Conservation (phyloP, 1,284 basidiomycete genomes). For the Trametes versicolor region DNA sequence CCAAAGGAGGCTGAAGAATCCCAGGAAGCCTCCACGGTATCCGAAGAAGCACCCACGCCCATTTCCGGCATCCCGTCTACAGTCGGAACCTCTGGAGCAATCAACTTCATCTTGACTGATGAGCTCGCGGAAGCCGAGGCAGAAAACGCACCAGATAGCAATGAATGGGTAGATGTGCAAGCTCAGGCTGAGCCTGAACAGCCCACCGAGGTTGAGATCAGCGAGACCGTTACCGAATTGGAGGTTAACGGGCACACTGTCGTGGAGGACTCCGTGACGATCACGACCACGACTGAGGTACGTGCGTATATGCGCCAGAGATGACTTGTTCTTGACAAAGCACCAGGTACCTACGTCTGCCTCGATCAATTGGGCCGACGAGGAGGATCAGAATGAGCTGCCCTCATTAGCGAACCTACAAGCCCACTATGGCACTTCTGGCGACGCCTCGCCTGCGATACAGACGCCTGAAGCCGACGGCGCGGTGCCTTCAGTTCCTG, state of each 20-base stretch:
- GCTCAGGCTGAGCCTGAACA: conserved; percentile 31
- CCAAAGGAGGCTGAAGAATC: conserved; percentile 37
- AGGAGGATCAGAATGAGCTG: conserved; percentile 53
- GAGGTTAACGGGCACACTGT: conserved; percentile 39
- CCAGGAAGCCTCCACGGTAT: conserved; percentile 26
- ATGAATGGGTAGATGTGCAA: conserved; percentile 29
- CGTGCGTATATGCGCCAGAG: neutral
- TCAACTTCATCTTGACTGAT: conserved; percentile 82
- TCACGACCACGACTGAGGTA: conserved; percentile 42
- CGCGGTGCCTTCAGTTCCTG: conserved; percentile 42
- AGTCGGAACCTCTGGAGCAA: conserved; percentile 57
- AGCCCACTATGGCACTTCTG: conserved; percentile 53
- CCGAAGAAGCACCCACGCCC: conserved; percentile 41
- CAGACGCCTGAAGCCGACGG: conserved; percentile 35
- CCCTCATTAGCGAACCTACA: conserved; percentile 53
- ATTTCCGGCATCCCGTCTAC: conserved; percentile 50
- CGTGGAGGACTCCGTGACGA: conserved; percentile 39
- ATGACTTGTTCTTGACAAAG: conserved; percentile 1
- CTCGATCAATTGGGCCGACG: conserved; percentile 58
- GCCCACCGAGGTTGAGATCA: conserved; percentile 40
- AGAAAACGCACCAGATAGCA: conserved; percentile 54
- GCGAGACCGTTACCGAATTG: conserved; percentile 37
- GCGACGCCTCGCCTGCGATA: conserved; percentile 56
- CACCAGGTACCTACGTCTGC: conserved; percentile 48
- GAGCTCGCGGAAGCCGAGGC: conserved; percentile 60